Conservation (phyloP, 2,329 filamentous ascomycete species). For the Fusarium sp. region DNA sequence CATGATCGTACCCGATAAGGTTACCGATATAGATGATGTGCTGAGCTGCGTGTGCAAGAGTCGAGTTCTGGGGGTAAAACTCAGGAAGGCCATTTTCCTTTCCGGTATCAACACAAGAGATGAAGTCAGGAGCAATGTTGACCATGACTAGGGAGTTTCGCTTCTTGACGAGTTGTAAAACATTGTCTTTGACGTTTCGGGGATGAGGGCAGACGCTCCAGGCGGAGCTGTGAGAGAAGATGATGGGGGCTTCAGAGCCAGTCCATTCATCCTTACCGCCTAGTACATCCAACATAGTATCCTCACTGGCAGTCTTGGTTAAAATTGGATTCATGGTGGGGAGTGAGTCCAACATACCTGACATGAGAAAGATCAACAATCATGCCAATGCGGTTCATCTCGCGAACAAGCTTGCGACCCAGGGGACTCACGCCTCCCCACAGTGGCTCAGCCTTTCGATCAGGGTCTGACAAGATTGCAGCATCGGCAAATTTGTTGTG, state of each 20-base stretch:
- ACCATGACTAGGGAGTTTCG: conserved; percentile 87
- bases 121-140: conserved; percentile 86
- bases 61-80: conserved; percentile 75
- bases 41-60: conserved; percentile 79
- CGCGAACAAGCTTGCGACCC: conserved; percentile 76
- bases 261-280: conserved; percentile 71
- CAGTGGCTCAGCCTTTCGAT: conserved; percentile 64
- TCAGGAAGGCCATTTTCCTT: conserved; percentile 74
- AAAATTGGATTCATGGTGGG: neutral
- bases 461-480: conserved; percentile 71
- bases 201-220: conserved; percentile 86
- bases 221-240: conserved; percentile 90
- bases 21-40: conserved; percentile 88
- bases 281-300: conserved; percentile 88
- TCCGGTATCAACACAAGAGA: conserved; percentile 75
- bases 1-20: conserved; percentile 86
- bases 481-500: conserved; percentile 92
- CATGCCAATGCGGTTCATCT: conserved; percentile 97
- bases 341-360: conserved; percentile 48
- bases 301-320: conserved; percentile 59
- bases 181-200: conserved; percentile 88
- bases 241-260: conserved; percentile 83
- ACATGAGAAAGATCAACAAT: conserved; percentile 89
- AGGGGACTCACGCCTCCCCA: conserved; percentile 79
- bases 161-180: conserved; percentile 80